A percentile compares a stretch with the other conserved stretches of the same genome.
These are phyloP conservation scores for Penicillium brevicompactum DNA, from an alignment of 2,329 filamentous ascomycete species.

Conservation along the genomic window DNA sequence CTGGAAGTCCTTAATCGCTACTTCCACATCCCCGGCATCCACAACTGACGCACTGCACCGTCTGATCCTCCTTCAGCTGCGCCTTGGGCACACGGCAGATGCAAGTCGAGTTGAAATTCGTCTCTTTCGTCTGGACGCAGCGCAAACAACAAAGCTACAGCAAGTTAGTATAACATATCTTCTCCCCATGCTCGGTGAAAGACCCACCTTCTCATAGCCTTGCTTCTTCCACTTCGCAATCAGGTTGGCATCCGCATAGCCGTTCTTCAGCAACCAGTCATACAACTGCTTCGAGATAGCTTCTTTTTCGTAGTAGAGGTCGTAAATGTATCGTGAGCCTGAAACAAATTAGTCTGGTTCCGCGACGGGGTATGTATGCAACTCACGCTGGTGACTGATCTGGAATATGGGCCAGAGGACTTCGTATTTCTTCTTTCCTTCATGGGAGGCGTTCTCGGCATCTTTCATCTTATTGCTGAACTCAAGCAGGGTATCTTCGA, in stretches of 20 bases:
- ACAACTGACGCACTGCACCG: slow-evolving; percentile 91
- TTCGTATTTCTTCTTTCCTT: slow-evolving; percentile 84
- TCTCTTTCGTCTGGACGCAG: slow-evolving; percentile 99
- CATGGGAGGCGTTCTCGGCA: slow-evolving; percentile 81
- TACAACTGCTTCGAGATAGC: slow-evolving; percentile 91
- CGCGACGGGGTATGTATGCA: neutral
- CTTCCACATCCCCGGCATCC: slow-evolving; percentile 90
- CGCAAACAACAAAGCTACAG: slow-evolving; percentile 83
- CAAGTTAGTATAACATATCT: neutral
- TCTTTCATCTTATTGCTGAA: slow-evolving; percentile 72
- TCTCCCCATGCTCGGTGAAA: neutral
- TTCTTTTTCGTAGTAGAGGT: slow-evolving; percentile 96
- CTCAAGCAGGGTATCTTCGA: slow-evolving; percentile 68
- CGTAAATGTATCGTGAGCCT: slow-evolving; percentile 87
- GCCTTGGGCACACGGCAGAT: slow-evolving; percentile 94
- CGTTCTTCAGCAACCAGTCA: slow-evolving; percentile 95
- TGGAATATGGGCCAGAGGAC: slow-evolving; percentile 97
- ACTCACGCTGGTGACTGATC: slow-evolving; percentile 84
- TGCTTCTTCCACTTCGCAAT: slow-evolving; percentile 99
- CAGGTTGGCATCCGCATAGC: slow-evolving; percentile 89
- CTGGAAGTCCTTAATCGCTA: slow-evolving; percentile 62
- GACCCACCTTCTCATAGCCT: slow-evolving; percentile 87
- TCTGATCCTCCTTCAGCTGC: slow-evolving; percentile 85
- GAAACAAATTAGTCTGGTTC: slow-evolving; percentile 9
- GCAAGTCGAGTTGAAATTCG: slow-evolving; percentile 96